Conservation (phyloP, 2,329 filamentous ascomycete species). For the Herpotrichia juniperi region DNA sequence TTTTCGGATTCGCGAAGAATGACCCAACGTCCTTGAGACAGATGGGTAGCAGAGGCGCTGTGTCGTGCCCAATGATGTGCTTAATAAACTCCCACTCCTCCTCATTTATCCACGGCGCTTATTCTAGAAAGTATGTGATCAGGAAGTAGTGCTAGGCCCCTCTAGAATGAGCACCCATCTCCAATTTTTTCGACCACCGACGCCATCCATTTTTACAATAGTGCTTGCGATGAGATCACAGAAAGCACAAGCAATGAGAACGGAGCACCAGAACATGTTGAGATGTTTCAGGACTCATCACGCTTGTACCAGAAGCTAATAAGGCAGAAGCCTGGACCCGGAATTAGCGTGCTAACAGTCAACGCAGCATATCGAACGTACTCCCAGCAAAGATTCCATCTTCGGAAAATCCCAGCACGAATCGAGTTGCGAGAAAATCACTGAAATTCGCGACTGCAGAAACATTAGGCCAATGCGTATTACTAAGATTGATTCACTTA, state of each 20-base stretch:
- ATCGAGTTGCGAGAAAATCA: constrained; percentile 6
- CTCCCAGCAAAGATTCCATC: constrained; percentile 14
- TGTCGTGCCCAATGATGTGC: constrained; percentile 46
- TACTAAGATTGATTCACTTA: constrained; percentile 48
- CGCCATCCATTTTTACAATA: constrained; percentile 12
- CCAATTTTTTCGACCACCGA: constrained; percentile 6
- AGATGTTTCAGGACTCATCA: constrained; percentile 67
- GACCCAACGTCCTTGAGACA: constrained; percentile 64
- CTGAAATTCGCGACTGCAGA: constrained; percentile 30
- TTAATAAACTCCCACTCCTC: constrained; percentile 59
- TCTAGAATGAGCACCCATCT: constrained; percentile 17
- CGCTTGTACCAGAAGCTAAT: constrained; percentile 68
- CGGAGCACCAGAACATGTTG: constrained; percentile 69
- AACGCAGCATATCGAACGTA: constrained; percentile 32
- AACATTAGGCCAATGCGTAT: constrained; percentile 33
- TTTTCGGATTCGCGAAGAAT: constrained; percentile 55
- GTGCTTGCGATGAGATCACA: constrained; percentile 63
- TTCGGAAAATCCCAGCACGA: constrained; percentile 6
- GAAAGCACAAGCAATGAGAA: constrained; percentile 70
- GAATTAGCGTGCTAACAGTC: constrained; percentile 69
- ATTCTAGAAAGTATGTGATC: constrained; percentile 65
- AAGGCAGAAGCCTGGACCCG: constrained; percentile 62
- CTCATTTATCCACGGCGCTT: constrained; percentile 60
- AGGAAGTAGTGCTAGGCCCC: constrained; percentile 5
- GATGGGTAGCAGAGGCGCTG: constrained; percentile 66